These are phyloP conservation scores for Picea abies DNA, from an alignment of 83 land plant species.

Conservation along the genomic window DNA sequence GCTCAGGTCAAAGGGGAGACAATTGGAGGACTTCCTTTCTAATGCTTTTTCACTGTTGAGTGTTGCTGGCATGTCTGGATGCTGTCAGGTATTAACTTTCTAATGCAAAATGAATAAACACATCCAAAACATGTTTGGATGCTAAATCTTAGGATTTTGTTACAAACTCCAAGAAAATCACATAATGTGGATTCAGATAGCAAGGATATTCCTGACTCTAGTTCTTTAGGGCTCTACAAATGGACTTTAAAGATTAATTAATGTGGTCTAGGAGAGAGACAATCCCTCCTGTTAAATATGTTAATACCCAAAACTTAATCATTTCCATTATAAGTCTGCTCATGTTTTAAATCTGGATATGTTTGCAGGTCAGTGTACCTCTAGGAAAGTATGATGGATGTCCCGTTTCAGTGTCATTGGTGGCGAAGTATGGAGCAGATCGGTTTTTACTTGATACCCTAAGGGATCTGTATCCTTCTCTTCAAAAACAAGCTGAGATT, in stretches of 20 bases:
- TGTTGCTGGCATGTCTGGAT: constrained; percentile 83
- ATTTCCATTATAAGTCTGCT: neutral
- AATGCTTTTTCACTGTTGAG: constrained; percentile 51
- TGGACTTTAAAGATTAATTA: neutral
- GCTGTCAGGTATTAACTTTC: constrained; percentile 78
- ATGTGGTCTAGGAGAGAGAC: neutral
- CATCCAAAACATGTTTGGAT: neutral
- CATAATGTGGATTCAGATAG: too few relatives aligned
- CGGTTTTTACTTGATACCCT: constrained; percentile 82
- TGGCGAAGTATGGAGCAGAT: constrained; percentile 81
- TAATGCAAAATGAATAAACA: neutral
- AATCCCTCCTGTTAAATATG: neutral
- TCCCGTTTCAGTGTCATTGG: constrained; percentile 75
- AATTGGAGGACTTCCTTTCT: constrained; percentile 42
- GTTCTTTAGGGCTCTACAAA: too few relatives aligned
- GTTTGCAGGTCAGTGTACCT: constrained; percentile 71
- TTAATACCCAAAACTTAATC: neutral
- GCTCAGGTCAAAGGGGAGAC: constrained; percentile 31
- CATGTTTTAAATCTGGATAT: neutral
- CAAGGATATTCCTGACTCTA: too few relatives aligned
- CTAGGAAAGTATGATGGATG: constrained; percentile 69
- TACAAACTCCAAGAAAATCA: neutral
- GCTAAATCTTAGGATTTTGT: neutral
- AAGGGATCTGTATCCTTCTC: constrained; percentile 58
- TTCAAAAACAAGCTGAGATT: constrained; percentile 63